phyloP scores from a whole-genome alignment of 768 basidiomycete genomes.

The Lactarius evosmus region DNA sequence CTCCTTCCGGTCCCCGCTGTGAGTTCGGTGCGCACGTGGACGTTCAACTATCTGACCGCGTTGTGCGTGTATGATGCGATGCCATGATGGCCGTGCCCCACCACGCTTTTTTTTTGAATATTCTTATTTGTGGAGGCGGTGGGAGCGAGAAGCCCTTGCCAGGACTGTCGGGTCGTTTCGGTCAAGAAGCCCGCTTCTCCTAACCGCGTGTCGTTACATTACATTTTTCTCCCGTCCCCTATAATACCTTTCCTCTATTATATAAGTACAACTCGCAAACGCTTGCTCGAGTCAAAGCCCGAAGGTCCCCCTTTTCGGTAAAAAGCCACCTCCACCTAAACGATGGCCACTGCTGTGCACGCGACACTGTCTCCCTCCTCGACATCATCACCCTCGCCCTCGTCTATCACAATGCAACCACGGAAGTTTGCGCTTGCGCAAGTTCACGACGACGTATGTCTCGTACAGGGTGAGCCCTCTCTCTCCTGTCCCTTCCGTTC shows the following conservation, averaged over 20 bases:
- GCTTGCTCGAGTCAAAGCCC: neutral
- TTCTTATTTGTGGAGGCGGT: neutral
- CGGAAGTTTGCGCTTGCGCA: slow-evolving; percentile 29
- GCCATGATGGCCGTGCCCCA: neutral
- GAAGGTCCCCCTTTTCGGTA: neutral
- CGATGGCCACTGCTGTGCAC: slow-evolving; percentile 17
- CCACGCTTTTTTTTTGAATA: neutral
- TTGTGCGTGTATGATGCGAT: neutral
- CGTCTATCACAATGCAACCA: neutral
- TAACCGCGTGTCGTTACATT: slow-evolving; percentile 14
- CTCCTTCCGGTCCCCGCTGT: neutral
- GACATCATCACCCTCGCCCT: slow-evolving; percentile 1
- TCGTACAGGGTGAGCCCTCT: slow-evolving; percentile 28
- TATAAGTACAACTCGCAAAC: slow-evolving; percentile 5
- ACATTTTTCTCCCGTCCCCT: neutral
- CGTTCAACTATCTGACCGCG: neutral
- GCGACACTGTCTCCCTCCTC: slow-evolving; percentile 5
- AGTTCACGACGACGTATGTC: slow-evolving; percentile 28
- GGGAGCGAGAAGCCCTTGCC: neutral
- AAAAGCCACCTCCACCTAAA: neutral
- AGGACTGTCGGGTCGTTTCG: neutral
- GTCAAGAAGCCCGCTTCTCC: slow-evolving; percentile 1
- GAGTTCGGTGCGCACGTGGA: neutral
- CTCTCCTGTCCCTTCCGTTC: neutral
- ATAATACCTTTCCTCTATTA: neutral